Percentiles rank a stretch among this genome's conserved stretches.
Evolutionary conservation across 176 grass and related monocot species (phyloP).

Genomic region (Ananas comosus): DNA sequence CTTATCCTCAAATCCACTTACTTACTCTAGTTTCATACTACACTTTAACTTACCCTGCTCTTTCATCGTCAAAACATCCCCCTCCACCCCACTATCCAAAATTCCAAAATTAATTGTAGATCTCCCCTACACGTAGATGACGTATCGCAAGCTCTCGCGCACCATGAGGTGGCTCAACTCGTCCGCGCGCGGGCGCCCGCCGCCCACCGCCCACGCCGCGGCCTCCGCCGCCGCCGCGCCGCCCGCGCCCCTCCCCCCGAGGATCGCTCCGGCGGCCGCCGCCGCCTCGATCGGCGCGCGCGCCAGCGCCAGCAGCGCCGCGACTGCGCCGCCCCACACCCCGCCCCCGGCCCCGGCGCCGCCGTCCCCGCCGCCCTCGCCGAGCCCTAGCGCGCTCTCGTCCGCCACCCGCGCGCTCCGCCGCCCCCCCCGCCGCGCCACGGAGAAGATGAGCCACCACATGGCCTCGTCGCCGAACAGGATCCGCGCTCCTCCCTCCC

Average conservation of each 20-base stretch:
- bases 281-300: slow-evolving; percentile 20
- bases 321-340: slow-evolving; percentile 2
- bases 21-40: too few species aligned
- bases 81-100: neutral
- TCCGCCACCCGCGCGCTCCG: slow-evolving; percentile 25
- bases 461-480: neutral
- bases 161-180: slow-evolving; percentile 26
- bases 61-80: neutral
- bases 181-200: slow-evolving; percentile 20
- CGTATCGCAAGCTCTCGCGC: slow-evolving; percentile 32
- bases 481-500: neutral
- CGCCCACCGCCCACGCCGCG: slow-evolving; percentile 15
- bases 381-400: slow-evolving; percentile 18
- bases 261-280: slow-evolving; percentile 15
- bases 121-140: slow-evolving; percentile 19
- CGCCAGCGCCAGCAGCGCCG: slow-evolving; percentile 17
- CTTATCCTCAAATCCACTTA: too few species aligned
- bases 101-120: too few species aligned
- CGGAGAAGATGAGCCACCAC: neutral
- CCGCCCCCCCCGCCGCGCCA: slow-evolving; percentile 1
- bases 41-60: neutral
- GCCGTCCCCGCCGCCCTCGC: neutral
- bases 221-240: neutral
- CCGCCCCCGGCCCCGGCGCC: neutral
- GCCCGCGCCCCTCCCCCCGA: neutral